Evolutionary conservation across 2,329 filamentous ascomycete genomes (phyloP), one percentile per base, ranked within the genome.

Genomic region (Trichoderma citrinoviride): DNA sequence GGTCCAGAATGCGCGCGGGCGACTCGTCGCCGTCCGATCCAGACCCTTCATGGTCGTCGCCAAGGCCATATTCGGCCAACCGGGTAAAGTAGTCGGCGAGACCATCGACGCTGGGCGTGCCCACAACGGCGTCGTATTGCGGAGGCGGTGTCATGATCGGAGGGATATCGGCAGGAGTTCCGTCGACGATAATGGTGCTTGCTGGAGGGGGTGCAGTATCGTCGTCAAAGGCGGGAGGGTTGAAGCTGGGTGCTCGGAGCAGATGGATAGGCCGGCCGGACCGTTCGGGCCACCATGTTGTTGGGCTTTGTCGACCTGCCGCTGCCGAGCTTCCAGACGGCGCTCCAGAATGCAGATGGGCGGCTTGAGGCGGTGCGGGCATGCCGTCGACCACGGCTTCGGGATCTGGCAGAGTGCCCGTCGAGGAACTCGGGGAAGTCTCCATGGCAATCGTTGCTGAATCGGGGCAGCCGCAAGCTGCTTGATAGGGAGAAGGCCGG

Each of bases 81-180:
- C 93, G 86, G 0, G 89, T 82, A 74, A 97, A 97, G 76, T 97
- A 97, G 72, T 97, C 93, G 1, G 92, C 90, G 53, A 97, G 76
- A 0, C 88, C 77, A 79, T 93, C 76, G 74, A 92, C 81, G 77
- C 87, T 82, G 25, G 86, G 80, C 66, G 85, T 86, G 17, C 89
- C 90, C 1, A 95, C 86, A 43, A 96, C 90, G 3, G 84, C 82
- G 66, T 94, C 91, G 74, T 97, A 97, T 65, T 90, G 87, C 0
- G 93, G 93, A 7, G 93, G 93, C 1, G 93, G 93, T 0, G 92
- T 96, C 68, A 90, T 81, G 17, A 90, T 76, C 0, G 73, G 73
- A 29, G 64, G 55, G 23, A 56, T 53, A 27, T 56, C 44, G 25
- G 40, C 27, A n/a, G 15, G 49, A 52, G 49, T 29, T 17, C 49